Evolutionary conservation across 2,329 filamentous ascomycete genomes (phyloP).

Genomic region (Elsinoe arachidis): DNA sequence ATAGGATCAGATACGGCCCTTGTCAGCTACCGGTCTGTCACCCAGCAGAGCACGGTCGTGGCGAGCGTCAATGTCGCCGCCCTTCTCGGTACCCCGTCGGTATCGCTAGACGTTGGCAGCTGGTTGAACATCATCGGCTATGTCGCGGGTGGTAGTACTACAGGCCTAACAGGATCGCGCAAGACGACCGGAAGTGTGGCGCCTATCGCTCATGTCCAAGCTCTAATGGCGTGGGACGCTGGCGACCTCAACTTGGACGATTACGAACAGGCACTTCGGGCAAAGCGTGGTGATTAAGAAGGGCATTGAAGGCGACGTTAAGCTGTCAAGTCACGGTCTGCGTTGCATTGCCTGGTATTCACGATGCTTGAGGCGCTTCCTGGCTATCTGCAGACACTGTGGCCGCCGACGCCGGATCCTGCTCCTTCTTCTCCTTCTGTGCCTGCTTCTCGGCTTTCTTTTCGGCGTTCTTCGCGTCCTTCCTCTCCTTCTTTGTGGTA

Average conservation of each 20-base stretch:
- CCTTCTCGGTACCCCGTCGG: conserved; percentile 54
- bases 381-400: background rate
- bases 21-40: conserved; percentile 55
- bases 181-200: background rate
- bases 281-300: background rate
- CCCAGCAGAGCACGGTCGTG: conserved; percentile 30
- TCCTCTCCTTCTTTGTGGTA: conserved; percentile 27
- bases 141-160: background rate
- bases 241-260: conserved; percentile 61
- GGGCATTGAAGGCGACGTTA: background rate
- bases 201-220: conserved; percentile 51
- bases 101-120: conserved; percentile 61
- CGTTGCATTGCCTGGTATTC: too few species aligned
- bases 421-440: conserved; percentile 19
- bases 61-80: conserved; percentile 59
- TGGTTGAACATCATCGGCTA: conserved; percentile 91
- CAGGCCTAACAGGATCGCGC: background rate
- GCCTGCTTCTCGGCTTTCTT: conserved; percentile 35
- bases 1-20: conserved; percentile 51
- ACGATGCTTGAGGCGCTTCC: background rate
- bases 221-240: conserved; percentile 67
- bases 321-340: background rate
- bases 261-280: conserved; percentile 55
- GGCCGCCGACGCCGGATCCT: background rate
- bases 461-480: conserved; percentile 44